Evolutionary conservation across 148 eudicot species (phyloP).

Genomic region (Rhododendron mucronatum): DNA sequence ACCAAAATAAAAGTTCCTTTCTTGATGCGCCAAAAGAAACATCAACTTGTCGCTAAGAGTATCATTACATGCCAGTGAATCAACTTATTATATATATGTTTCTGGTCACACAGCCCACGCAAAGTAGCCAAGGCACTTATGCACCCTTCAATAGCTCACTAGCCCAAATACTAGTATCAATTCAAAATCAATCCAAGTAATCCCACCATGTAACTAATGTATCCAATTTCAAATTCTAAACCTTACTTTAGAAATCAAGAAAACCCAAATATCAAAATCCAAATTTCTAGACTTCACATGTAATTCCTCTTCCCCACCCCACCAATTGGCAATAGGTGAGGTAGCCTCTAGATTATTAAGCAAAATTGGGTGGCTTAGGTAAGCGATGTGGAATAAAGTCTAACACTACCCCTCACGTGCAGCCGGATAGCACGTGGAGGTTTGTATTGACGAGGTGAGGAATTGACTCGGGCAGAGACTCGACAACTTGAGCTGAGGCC

Average conservation of each 20-base stretch:
- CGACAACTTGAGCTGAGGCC: no score
- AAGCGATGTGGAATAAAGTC: background rate
- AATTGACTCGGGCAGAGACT: no score
- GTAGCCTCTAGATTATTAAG: background rate
- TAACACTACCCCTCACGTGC: background rate
- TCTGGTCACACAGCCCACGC: background rate
- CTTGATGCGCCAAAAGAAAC: no score
- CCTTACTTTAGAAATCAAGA: background rate
- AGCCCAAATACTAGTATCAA: background rate
- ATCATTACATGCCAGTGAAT: no score
- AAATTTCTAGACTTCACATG: background rate
- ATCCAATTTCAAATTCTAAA: background rate
- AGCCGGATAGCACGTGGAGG: background rate
- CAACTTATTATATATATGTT: background rate
- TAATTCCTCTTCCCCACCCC: no score
- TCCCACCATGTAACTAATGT: background rate
- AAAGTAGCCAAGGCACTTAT: background rate
- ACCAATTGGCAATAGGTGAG: background rate
- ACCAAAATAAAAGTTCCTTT: background rate
- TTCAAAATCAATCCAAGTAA: background rate
- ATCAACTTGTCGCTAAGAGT: no score
- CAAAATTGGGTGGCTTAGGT: background rate
- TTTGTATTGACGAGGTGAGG: background rate
- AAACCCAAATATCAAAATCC: background rate
- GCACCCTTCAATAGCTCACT: background rate